Conservation (phyloP, 2,329 filamentous ascomycete species). For the Penicillium sp. region DNA sequence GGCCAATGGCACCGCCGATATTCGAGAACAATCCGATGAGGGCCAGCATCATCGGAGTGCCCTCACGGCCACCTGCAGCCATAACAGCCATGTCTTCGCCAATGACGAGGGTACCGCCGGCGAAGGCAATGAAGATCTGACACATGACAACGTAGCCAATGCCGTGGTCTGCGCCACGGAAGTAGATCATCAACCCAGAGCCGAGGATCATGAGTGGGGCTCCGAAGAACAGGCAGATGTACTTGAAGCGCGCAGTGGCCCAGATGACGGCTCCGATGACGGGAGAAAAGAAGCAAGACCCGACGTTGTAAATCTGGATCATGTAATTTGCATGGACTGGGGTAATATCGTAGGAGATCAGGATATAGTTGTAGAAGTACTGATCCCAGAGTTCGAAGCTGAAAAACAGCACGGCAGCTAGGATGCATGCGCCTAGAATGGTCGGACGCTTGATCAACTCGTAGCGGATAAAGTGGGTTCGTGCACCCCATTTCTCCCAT, state of each 20-base stretch:
- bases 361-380: constrained; percentile 56
- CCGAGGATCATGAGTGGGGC: constrained; percentile 54
- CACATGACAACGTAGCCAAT: constrained; percentile 56
- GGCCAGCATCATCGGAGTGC: constrained; percentile 50
- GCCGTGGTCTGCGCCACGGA: constrained; percentile 50
- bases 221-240: constrained; percentile 51
- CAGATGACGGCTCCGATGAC: constrained; percentile 53
- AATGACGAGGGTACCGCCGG: constrained; percentile 55
- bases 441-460: constrained; percentile 52
- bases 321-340: constrained; percentile 49
- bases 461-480: constrained; percentile 56
- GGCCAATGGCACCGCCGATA: constrained; percentile 38
- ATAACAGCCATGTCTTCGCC: constrained; percentile 60
- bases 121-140: constrained; percentile 57
- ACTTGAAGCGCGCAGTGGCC: constrained; percentile 54
- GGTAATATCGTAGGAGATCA: constrained; percentile 52
- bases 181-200: constrained; percentile 57
- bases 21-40: constrained; percentile 37
- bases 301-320: constrained; percentile 55
- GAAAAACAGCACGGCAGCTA: constrained; percentile 51
- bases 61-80: constrained; percentile 54
- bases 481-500: constrained; percentile 57
- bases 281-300: constrained; percentile 53
- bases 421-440: constrained; percentile 53
- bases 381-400: constrained; percentile 55